Evolutionary conservation across 768 basidiomycete genomes (phyloP).

Genomic region (Leccinum longicurvipes): DNA sequence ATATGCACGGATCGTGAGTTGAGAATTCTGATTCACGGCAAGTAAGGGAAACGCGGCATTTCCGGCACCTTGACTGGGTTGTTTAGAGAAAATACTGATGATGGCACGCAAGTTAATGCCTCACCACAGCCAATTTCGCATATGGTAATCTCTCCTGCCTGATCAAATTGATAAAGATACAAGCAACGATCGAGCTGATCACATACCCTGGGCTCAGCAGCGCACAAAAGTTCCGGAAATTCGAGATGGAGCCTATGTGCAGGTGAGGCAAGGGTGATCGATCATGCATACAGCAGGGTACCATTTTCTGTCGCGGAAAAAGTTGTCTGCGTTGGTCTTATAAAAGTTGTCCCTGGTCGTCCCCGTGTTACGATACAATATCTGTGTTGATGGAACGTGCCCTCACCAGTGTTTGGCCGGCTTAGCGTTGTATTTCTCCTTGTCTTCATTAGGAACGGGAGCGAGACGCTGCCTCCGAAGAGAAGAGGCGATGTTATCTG

Average conservation of each 20-base stretch:
- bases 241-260: constrained; percentile 78
- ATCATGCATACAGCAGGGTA: constrained; percentile 16
- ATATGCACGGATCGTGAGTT: constrained; percentile 72
- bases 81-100: not conserved
- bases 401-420: constrained; percentile 70
- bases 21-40: constrained; percentile 76
- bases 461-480: constrained; percentile 64
- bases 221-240: constrained; percentile 81
- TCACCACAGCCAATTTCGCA: constrained; percentile 91
- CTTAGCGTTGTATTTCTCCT: constrained; percentile 66
- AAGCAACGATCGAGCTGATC: not conserved
- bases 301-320: constrained; percentile 96
- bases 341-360: constrained; percentile 88
- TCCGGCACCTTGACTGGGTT: constrained; percentile 70
- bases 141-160: constrained; percentile 77
- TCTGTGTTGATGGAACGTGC: constrained; percentile 25
- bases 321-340: constrained; percentile 77
- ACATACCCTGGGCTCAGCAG: constrained; percentile 62
- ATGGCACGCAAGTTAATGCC: constrained; percentile 14
- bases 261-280: not conserved
- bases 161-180: constrained; percentile 5
- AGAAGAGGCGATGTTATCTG: constrained; percentile 64
- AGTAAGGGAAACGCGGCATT: constrained; percentile 91
- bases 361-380: constrained; percentile 18
- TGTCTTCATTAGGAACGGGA: constrained; percentile 75